Conservation (phyloP, 768 basidiomycete species). For the Candolleomyces aberdarensis region DNA sequence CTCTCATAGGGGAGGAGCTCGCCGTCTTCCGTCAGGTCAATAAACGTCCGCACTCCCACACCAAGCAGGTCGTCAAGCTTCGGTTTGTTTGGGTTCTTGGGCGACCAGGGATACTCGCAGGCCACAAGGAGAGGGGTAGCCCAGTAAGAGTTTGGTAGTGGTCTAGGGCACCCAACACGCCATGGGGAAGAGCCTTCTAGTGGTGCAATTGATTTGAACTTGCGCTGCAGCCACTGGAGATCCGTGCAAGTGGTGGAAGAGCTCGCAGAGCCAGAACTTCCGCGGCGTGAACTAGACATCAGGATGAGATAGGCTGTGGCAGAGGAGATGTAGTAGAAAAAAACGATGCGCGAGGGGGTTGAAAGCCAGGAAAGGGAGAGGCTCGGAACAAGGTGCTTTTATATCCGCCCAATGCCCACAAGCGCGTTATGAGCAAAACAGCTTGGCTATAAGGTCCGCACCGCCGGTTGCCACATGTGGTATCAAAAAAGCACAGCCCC, state of each 20-base stretch:
- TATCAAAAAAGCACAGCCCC: not conserved
- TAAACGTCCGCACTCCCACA: constrained; percentile 75
- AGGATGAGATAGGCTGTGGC: not conserved
- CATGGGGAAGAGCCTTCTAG: not conserved
- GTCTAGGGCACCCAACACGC: constrained; percentile 33
- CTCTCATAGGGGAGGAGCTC: constrained; percentile 68
- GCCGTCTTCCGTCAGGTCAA: constrained; percentile 81
- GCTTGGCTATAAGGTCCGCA: not conserved
- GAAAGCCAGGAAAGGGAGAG: not conserved
- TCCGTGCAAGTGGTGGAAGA: not conserved
- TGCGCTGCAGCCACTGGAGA: constrained; percentile 6
- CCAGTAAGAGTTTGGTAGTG: constrained; percentile 87
- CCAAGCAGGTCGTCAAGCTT: constrained; percentile 72
- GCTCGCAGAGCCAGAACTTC: not conserved
- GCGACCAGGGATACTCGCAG: constrained; percentile 80
- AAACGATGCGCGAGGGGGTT: not conserved
- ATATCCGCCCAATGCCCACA: not conserved
- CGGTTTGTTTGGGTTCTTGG: constrained; percentile 51
- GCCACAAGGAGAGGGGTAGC: constrained; percentile 69
- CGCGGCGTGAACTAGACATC: not conserved
- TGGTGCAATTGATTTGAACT: constrained; percentile 5
- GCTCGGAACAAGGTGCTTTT: not conserved
- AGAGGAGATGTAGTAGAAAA: not conserved
- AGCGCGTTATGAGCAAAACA: not conserved
- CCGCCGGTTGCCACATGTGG: not conserved